Evolutionary conservation across 352 stramenopile species (phyloP), one percentile per base, ranked within the genome.

Genomic region (Globisporangium barbulae): DNA sequence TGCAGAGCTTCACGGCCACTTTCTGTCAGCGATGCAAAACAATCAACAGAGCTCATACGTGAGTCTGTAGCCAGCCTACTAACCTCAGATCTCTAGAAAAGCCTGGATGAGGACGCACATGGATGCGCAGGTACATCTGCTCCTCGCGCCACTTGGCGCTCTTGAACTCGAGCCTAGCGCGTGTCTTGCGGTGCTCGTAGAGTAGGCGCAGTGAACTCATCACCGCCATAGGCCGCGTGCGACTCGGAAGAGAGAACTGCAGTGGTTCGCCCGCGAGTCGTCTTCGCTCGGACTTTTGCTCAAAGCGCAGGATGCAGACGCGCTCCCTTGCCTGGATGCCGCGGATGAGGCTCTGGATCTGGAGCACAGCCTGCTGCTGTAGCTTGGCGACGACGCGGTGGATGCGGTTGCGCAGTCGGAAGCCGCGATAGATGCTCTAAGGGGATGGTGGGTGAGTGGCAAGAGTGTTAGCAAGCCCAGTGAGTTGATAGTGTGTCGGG

Each of bases 281-380:
- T 19, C 70, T 63, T 53, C 71, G 60, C 41, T 85, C 75, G 31
- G 75, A 83, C 15, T 78, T 83, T 2, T 58, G 61, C 54, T 89
- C 78, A 63, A 89, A 89, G 28, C 45, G 69, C 10, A 84, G 67
- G 48, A 83, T 85, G 35, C 73, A 64, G 1, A 78, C 76, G 4
- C 76, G 74, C 45, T 89, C 76, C 0, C 78, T 74, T 2, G 78
- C 80, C 55, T 85, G 76, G 48, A 77, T 78, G 12, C 79, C 79
- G 37, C 79, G 77, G 35, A 89, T 75, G 15, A 89, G 63, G 44
- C 72, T 69, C 42, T 89, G 79, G 61, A 87, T 87, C 53, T 87
- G 79, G 8, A 89, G 45, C 6, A 64, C 77, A 5, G 79, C 67
- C n/a, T 75, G 58, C 22, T 68, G 28, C 30, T 70, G 72, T 0